Base-by-base conservation (phyloP, 305 asterid species). In the Withania somnifera region DNA sequence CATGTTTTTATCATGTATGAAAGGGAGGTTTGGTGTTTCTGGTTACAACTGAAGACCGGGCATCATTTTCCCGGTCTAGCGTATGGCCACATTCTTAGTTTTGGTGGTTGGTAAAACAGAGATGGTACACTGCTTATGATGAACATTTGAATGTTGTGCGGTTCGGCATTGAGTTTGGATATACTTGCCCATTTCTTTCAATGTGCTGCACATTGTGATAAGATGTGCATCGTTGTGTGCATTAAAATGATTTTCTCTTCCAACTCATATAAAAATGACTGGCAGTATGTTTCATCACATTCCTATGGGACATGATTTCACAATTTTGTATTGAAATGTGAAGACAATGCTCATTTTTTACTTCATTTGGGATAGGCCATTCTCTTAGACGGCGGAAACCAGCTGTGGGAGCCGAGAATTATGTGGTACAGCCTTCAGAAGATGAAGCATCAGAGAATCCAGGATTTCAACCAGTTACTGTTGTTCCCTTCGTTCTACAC, bases 401-500 rank as follows among this genome's bases (percentile, higher is more conserved):
- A 68, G 57, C 87, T 75, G 82, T 83, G 79, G 60, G 81, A 75
- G 82, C 75, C 64, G 54, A 83, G 22, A 68, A n/a, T 24, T 11
- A 69, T 15, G 87, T 82, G 50, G 36, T 64, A 64, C 80, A 57
- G 82, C 82, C 89, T 47, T 84, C 90, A 63, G 86, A 84, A 82
- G 80, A 83, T 81, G 87, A 83, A 78, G 51, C 82, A 79, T 51
- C 85, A 73, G 83, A 79, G 36, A 81, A 26, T 66, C 87, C 80
- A 84, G 87, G 82, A 42, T 57, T 26, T 38, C 85, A 88, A 64
- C 92, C 97, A 66, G 90, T 89, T 81, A 83, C 83, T 77, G 69
- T 92, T 84, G 90, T 96, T 84, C 98, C 99, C 45, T 91, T 92
- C 80, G 89, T 89, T 83, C 84, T 96, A 64, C 99, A 96, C 92